phyloP scores from a whole-genome alignment of 495 filamentous ascomycete genomes.

The Xylaria acuta region DNA sequence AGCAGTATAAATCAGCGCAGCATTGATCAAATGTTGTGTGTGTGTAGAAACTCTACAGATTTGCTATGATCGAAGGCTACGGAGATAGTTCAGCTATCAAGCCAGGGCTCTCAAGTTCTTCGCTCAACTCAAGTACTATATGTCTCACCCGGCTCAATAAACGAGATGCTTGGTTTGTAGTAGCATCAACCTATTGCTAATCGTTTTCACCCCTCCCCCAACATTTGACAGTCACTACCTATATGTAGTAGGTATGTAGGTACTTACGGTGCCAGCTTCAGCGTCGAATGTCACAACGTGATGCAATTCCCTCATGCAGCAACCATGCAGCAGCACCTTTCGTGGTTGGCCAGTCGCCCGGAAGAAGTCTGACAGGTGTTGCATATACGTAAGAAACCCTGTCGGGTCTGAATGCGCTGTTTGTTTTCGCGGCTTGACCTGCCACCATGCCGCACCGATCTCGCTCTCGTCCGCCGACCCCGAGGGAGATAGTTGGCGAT shows the following conservation, averaged over 20 bases:
- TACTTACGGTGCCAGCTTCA: neutral
- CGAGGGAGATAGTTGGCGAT: neutral
- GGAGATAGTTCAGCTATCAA: neutral
- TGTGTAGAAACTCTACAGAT: neutral
- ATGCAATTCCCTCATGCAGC: slow-evolving; percentile 28
- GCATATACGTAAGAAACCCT: slow-evolving; percentile 4
- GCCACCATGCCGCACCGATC: neutral
- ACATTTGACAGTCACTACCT: neutral
- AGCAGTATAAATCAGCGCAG: neutral
- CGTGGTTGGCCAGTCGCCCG: neutral
- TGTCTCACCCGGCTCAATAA: neutral
- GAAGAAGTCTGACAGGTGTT: slow-evolving; percentile 16
- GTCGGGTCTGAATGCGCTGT: slow-evolving; percentile 5
- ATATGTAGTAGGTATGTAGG: neutral
- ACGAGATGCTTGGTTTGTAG: neutral
- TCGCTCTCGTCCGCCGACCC: neutral
- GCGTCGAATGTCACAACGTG: slow-evolving; percentile 13
- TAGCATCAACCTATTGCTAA: neutral
- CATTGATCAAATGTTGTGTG: neutral
- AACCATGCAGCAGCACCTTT: slow-evolving; percentile 11
- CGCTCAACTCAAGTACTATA: neutral
- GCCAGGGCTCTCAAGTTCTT: neutral
- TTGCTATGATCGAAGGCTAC: neutral
- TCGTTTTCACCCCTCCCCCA: neutral
- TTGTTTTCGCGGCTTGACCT: neutral